Evolutionary conservation across 306 rosid species (phyloP).

Genomic region (Corylus avellana): DNA sequence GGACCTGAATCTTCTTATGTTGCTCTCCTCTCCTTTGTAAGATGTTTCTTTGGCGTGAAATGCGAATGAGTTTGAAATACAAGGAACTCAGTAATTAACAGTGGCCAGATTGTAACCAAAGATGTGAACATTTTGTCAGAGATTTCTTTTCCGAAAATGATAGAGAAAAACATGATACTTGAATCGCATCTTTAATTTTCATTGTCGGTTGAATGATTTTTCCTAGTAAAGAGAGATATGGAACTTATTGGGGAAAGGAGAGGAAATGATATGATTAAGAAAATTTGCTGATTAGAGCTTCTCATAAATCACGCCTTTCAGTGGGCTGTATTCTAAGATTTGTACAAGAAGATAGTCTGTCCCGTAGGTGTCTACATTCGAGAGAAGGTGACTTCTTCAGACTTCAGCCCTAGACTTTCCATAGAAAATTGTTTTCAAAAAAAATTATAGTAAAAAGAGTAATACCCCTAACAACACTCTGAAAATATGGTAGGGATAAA

Average conservation of each 20-base stretch:
- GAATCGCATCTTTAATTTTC: no score
- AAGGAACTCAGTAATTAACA: neutral
- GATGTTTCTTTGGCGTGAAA: neutral
- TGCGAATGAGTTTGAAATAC: neutral
- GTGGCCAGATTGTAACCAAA: neutral
- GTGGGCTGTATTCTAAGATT: no score
- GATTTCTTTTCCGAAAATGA: neutral
- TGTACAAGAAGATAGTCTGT: no score
- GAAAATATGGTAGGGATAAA: no score
- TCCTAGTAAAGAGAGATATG: no score
- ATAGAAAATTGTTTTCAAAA: no score
- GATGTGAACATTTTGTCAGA: neutral
- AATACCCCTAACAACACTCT: no score
- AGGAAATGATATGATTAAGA: neutral
- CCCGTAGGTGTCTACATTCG: neutral
- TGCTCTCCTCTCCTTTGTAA: neutral
- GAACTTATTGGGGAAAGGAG: neutral
- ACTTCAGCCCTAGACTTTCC: no score
- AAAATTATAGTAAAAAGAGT: no score
- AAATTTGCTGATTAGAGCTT: neutral
- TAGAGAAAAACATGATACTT: neutral
- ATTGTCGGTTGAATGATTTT: no score
- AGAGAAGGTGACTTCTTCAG: no score
- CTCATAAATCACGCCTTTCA: neutral
- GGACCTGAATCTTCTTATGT: slow-evolving; percentile 47